Evolutionary conservation across 441 rosid species (phyloP).

Genomic region (Gossypium gossypioides): DNA sequence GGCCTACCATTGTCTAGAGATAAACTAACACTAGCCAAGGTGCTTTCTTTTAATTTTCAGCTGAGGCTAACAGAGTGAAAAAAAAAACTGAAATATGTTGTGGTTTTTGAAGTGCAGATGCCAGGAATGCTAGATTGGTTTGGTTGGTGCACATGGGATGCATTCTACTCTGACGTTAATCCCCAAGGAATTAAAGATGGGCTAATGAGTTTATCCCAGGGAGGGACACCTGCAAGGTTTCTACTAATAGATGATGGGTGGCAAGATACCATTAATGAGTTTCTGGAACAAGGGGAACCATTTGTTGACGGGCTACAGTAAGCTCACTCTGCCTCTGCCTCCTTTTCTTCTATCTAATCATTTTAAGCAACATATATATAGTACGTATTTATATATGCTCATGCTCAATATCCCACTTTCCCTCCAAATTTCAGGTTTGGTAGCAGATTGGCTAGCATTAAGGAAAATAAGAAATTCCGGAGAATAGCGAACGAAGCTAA

Average conservation of each 20-base stretch:
- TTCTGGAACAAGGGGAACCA: conserved; percentile 42
- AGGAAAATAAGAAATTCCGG: conserved; percentile 31
- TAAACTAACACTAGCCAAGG: neutral
- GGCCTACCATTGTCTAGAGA: neutral
- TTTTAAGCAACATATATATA: neutral
- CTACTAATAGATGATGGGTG: conserved; percentile 42
- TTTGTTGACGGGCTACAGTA: conserved; percentile 42
- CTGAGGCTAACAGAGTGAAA: neutral
- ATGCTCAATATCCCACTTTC: neutral
- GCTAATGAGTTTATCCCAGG: conserved; percentile 37
- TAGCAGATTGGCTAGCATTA: conserved; percentile 30
- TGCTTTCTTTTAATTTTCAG: neutral
- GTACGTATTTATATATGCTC: neutral
- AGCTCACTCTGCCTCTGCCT: conserved; percentile 8
- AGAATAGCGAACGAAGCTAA: conserved; percentile 19
- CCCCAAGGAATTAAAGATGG: conserved; percentile 38
- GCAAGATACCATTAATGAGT: conserved; percentile 41
- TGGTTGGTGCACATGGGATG: conserved; percentile 50
- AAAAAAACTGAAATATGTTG: neutral
- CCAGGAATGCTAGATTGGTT: conserved; percentile 38
- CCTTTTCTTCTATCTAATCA: neutral
- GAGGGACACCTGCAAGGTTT: conserved; percentile 48
- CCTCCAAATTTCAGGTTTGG: conserved; percentile 36
- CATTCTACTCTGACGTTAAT: conserved; percentile 33
- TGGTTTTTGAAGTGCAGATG: conserved; percentile 21